These are phyloP conservation scores for Dittrichia graveolens DNA, from an alignment of 129 eudicot genomes.

Conservation along the genomic window DNA sequence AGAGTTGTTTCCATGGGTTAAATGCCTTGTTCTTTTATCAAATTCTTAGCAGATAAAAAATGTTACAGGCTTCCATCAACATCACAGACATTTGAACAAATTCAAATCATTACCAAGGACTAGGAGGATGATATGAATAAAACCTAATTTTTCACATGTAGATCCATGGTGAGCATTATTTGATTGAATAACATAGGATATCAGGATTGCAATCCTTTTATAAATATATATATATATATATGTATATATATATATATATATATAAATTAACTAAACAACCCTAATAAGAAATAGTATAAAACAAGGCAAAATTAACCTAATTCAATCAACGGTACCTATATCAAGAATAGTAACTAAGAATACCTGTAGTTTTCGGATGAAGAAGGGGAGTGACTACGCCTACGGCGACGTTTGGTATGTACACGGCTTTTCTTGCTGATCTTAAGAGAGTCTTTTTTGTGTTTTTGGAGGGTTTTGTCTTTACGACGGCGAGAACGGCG, in stretches of 20 bases:
- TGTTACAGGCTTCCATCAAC: constrained; percentile 3
- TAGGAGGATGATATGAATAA: not conserved
- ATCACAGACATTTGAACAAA: not conserved
- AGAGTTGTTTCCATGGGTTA: too few relatives aligned
- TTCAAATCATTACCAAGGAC: not conserved
- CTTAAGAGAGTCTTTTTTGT: constrained; percentile 53
- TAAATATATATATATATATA: too few relatives aligned
- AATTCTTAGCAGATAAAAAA: not conserved
- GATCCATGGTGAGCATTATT: constrained; percentile 12
- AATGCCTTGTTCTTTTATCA: too few relatives aligned
- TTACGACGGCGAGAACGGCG: constrained; percentile 59
- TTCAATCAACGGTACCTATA: not conserved
- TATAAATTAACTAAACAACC: not conserved
- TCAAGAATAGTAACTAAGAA: not conserved
- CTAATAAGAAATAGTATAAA: not conserved
- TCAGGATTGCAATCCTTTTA: too few relatives aligned
- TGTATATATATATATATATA: not conserved
- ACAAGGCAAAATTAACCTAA: not conserved
- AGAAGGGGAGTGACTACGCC: constrained; percentile 62
- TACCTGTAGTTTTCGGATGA: constrained; percentile 71
- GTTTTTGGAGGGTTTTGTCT: constrained; percentile 36
- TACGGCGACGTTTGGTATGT: constrained; percentile 64
- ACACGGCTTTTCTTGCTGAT: constrained; percentile 63
- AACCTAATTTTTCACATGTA: not conserved
- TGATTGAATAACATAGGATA: too few relatives aligned